phyloP scores from a whole-genome alignment of 2,329 filamentous ascomycete genomes.

The Hymenotorrendiella dingleyae region DNA sequence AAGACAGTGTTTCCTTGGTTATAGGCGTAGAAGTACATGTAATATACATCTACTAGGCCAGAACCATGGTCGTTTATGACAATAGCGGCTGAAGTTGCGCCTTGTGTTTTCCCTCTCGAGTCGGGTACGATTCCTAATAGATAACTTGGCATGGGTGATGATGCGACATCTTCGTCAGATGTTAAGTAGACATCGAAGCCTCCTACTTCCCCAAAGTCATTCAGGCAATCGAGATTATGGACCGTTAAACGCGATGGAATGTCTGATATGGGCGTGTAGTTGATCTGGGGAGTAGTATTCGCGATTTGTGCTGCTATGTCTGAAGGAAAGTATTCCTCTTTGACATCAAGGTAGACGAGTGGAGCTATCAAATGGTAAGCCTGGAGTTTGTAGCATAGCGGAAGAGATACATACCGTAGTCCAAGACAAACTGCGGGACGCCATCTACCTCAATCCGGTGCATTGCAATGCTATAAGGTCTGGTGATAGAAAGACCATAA shows the following conservation, averaged over 20 bases:
- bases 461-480: slow-evolving; percentile 1
- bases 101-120: slow-evolving; percentile 41
- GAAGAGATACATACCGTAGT: slow-evolving; percentile 35
- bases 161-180: slow-evolving; percentile 41
- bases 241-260: slow-evolving; percentile 38
- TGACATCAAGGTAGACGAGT: slow-evolving; percentile 42
- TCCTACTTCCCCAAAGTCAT: slow-evolving; percentile 33
- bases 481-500: slow-evolving; percentile 7
- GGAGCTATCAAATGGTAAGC: slow-evolving; percentile 36
- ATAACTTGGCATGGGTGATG: slow-evolving; percentile 40
- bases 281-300: slow-evolving; percentile 40
- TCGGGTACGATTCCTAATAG: slow-evolving; percentile 49
- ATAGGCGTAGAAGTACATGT: slow-evolving; percentile 33
- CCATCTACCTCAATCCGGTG: slow-evolving; percentile 14
- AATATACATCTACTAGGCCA: slow-evolving; percentile 34
- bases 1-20: slow-evolving; percentile 30
- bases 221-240: slow-evolving; percentile 42
- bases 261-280: slow-evolving; percentile 34
- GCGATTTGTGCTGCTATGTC: slow-evolving; percentile 41
- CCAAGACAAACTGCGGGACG: slow-evolving; percentile 39
- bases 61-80: slow-evolving; percentile 53
- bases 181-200: slow-evolving; percentile 43
- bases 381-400: not conserved
- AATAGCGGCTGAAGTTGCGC: slow-evolving; percentile 44
- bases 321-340: slow-evolving; percentile 44